Base-by-base conservation (phyloP, 2,329 filamentous ascomycete species). In the Talaromyces islandicus region DNA sequence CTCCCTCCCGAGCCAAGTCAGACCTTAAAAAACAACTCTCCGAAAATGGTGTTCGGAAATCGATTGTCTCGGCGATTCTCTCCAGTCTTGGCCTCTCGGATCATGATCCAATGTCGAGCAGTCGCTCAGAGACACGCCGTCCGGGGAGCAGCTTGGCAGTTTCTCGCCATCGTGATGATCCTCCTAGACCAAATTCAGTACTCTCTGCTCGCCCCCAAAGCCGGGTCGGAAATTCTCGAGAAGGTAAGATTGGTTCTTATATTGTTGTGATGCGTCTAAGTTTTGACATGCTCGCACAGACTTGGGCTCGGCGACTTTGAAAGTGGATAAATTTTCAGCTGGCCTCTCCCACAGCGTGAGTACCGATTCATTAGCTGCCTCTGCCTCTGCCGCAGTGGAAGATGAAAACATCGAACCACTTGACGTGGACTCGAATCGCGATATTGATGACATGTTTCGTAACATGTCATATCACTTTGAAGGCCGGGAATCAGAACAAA, bases 11-110 rank as follows among this genome's bases (percentile, higher is more conserved):
- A 60, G 93, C 92, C 55, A 96, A 96, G 73, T 89, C 89, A 1
- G 92, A 97, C 69, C 79, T 97, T 35, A 94, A 94, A 77, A 89
- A 86, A 70, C 91, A 96, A 75, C 80, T 97, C 62, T 88, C 89
- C 71, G 87, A 86, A 68, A 89, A 90, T 73, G 91, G 91, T 69
- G 91, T 97, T 55, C 86, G 93, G 50, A 91, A 91, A 63, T 88
- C 91, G 14, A 97, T 96, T 68, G 88, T 90, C 63, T 84, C 87
- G 59, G 88, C 89, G 64, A 94, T 97, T 63, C 83, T 92, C 52
- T 85, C 89, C 59, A 88, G 89, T 64, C 83, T 96, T 58, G 84
- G 83, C 7, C 84, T 88, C 27, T 48, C 58, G 1, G 62, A 64
- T 41, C 62, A 74, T 78, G 52, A 68, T 56, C 57, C 64, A 30